These are phyloP conservation scores for Viola pubescens DNA, from an alignment of 441 rosid species.

Conservation along the genomic window DNA sequence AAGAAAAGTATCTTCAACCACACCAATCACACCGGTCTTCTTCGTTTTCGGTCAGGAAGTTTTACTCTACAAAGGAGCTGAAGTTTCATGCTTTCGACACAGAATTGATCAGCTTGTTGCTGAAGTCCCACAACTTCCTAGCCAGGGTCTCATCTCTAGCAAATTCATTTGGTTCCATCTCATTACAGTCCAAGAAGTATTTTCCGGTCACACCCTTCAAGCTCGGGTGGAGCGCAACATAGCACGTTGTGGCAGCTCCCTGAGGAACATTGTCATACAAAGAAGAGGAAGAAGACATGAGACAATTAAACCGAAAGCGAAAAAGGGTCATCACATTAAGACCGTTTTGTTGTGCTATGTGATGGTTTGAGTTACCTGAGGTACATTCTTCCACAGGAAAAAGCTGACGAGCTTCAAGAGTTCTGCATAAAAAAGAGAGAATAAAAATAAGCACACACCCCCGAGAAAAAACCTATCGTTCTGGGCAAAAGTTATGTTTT, in stretches of 20 bases:
- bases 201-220: slow-evolving; percentile 62
- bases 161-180: slow-evolving; percentile 39
- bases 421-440: slow-evolving; percentile 30
- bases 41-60: neutral
- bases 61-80: neutral
- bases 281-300: neutral
- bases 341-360: neutral
- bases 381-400: slow-evolving; percentile 74
- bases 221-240: slow-evolving; percentile 64
- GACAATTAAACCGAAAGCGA: neutral
- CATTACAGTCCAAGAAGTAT: slow-evolving; percentile 75
- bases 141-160: slow-evolving; percentile 57
- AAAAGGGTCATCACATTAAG: too few species aligned
- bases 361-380: slow-evolving; percentile 43
- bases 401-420: slow-evolving; percentile 46
- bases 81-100: slow-evolving; percentile 24
- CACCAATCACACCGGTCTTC: too few species aligned
- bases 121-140: slow-evolving; percentile 65
- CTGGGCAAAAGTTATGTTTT: neutral
- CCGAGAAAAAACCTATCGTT: neutral
- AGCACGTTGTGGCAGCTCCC: slow-evolving; percentile 97
- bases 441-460: neutral
- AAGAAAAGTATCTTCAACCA: neutral
- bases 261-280: slow-evolving; percentile 9
- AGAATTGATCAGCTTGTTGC: slow-evolving; percentile 45